Evolutionary conservation across 2,329 filamentous ascomycete genomes (phyloP), one percentile per base, ranked within the genome.

Genomic region (Colletotrichum lini): DNA sequence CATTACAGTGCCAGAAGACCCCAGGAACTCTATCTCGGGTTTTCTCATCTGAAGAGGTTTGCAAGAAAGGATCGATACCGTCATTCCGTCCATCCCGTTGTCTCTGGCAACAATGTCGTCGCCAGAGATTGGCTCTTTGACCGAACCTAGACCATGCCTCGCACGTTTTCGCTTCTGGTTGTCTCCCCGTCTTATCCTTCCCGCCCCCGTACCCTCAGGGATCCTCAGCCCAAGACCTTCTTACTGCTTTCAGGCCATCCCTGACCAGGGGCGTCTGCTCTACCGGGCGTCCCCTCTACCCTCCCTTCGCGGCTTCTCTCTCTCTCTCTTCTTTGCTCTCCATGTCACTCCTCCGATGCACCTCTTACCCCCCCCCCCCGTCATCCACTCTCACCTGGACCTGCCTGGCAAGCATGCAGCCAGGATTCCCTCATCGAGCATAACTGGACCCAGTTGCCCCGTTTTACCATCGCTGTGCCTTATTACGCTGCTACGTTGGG

Each of bases 111-210:
- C 35, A 60, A 70, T 42, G 35, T 72, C 53, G 38, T 60, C 53
- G n/a, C 54, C 38, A 49, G 42, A 64, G 44, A 65, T 56, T 65
- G 58, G 23, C 42, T 50, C 26, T 59, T 58, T 30, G 52, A 23
- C 58, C 70, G 59, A 65, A 62, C 66, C 67, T 38, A 65, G 65
- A 72, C 70, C 67, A 73, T 63, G 71, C 68, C 54, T 73, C 52
- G 63, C 71, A 73, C 68, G 71, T 73, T 72, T 64, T 73, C 64
- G 49, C 63, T 65, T 67, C 52, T 73, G 53, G 64, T 60, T 56
- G 58, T 60, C 63, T 65, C 63, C 71, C 71, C 71, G 68, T 73
- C 71, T 65, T 72, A 71, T 72, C 58, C 71, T 73, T 73, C 68
- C 71, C 71, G 71, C 69, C 59, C 68, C 69, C 67, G 63, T 58